Evolutionary conservation across 2,329 filamentous ascomycete genomes (phyloP), one percentile per base, ranked within the genome.

Genomic region (Colletotrichum neosansevieriae): DNA sequence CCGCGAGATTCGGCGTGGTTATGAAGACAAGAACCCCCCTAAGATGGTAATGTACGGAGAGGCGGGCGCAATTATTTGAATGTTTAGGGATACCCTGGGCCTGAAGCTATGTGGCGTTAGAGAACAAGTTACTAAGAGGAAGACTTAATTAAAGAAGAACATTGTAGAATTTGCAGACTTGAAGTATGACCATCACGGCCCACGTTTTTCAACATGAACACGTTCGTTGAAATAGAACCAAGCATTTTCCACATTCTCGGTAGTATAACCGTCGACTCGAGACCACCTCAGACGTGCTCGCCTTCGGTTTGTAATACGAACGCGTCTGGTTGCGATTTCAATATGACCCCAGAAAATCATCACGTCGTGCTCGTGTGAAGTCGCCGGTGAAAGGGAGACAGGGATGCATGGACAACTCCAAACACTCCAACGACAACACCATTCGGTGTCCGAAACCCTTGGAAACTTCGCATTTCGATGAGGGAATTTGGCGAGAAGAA

Each of bases 371-470:
- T 67, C 51, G 64, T 36, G 29, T 51, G 44, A 15, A 1, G 4
- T 63, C 38, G 13, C 32, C 34, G 9, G 15, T 17, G 15, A 38
- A 17, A 29, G 59, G 34, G 11, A 0, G 12, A 63, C 57, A 49
- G 44, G 65, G 65, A 62, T 66, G 57, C 50, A 47, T 19, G 40
- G 65, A 24, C 40, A 50, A 60, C 56, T 40, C 32, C 54, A 59
- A 68, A 68, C 53, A 19, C 21, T 40, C 6, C 21, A 32, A 36
- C 15, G n/a, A 38, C 38, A 34, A 15, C 17, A 15, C 17, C 42
- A 15, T 56, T 50, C 21, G 19, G 17, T 42, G 42, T 50, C 32
- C 42, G 34, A 42, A 34, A 29, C 34, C 3, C 19, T 63, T 50
- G 34, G 53, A 7, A 19, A 34, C 4, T 29, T 65, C 45, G 44